phyloP scores from a whole-genome alignment of 768 basidiomycete genomes.

The Megacollybia marginata region DNA sequence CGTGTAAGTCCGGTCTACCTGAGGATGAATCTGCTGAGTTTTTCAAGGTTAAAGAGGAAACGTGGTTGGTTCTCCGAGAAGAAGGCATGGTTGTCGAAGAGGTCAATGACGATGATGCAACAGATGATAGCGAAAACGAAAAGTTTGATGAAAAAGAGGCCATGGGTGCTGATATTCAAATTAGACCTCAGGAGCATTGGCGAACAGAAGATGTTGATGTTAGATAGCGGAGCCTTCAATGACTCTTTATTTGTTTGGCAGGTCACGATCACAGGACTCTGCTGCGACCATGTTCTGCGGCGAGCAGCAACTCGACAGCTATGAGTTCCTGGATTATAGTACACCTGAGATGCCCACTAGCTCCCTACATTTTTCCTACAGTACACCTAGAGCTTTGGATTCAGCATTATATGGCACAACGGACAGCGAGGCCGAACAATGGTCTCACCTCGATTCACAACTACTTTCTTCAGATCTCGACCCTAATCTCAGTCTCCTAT shows the following conservation, averaged over 20 bases:
- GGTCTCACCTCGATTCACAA: neutral
- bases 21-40: neutral
- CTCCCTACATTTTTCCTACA: neutral
- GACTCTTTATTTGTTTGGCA: neutral
- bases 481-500: neutral
- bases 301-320: neutral
- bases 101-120: slow-evolving; percentile 36
- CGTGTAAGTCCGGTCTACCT: slow-evolving; percentile 30
- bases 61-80: slow-evolving; percentile 51
- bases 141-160: slow-evolving; percentile 19
- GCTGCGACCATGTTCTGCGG: neutral
- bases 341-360: neutral
- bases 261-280: neutral
- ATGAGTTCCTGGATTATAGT: neutral
- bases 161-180: neutral
- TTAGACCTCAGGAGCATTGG: neutral
- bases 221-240: neutral
- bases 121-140: slow-evolving; percentile 33
- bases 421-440: neutral
- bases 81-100: slow-evolving; percentile 68
- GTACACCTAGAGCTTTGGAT: neutral
- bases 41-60: slow-evolving; percentile 45
- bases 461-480: neutral
- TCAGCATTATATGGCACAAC: neutral
- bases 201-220: neutral